phyloP scores from a whole-genome alignment of 2,329 filamentous ascomycete species.

The Septoria linicola region DNA sequence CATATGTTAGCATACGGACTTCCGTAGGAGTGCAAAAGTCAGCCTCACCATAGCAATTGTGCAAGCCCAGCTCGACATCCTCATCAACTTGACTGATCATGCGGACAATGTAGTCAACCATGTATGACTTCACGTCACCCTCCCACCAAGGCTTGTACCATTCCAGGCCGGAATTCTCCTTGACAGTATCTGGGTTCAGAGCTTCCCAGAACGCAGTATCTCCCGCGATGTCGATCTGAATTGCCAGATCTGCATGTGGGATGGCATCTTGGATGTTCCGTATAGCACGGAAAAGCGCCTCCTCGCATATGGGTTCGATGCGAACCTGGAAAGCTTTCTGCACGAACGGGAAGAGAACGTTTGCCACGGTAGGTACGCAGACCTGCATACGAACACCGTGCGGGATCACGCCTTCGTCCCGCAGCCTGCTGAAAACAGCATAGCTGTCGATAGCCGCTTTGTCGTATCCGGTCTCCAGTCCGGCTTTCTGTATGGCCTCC shows the following conservation, averaged over 20 bases:
- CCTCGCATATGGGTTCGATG: constrained; percentile 39
- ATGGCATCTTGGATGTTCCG: constrained; percentile 36
- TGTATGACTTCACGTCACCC: constrained; percentile 36
- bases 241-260: constrained; percentile 39
- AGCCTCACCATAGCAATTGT: constrained; percentile 48
- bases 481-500: constrained; percentile 18
- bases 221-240: constrained; percentile 40
- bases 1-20: neutral
- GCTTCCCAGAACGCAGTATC: constrained; percentile 40
- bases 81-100: constrained; percentile 37
- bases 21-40: neutral
- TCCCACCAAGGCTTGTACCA: constrained; percentile 39
- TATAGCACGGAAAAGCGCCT: constrained; percentile 35
- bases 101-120: constrained; percentile 38
- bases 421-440: constrained; percentile 34
- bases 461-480: constrained; percentile 37
- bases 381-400: constrained; percentile 38
- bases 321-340: constrained; percentile 31
- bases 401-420: constrained; percentile 35
- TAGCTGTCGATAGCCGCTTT: constrained; percentile 39
- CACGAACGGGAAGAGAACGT: constrained; percentile 32
- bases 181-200: constrained; percentile 16
- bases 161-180: constrained; percentile 22
- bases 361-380: constrained; percentile 36
- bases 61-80: constrained; percentile 46